phyloP scores from a whole-genome alignment of 2,329 filamentous ascomycete genomes.

The Diaporthe vaccinii region DNA sequence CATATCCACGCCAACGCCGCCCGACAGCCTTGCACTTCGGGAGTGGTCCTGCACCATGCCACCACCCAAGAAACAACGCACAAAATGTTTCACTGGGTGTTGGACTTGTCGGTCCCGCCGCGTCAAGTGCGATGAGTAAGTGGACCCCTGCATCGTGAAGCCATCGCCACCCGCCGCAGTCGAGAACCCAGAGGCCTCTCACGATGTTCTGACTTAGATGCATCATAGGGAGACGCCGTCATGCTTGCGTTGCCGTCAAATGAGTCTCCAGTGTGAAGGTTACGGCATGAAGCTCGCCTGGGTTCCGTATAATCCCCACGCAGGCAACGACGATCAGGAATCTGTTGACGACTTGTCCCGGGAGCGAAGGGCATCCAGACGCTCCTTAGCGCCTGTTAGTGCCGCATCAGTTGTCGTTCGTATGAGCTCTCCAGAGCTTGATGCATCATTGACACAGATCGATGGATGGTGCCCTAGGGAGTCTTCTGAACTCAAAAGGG shows the following conservation, averaged over 20 bases:
- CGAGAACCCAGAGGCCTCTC: not conserved
- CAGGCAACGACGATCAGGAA: not conserved
- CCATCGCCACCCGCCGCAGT: not conserved
- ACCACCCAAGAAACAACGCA: constrained; percentile 65
- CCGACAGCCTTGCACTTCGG: not conserved
- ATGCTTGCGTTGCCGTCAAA: constrained; percentile 39
- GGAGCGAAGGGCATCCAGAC: constrained; percentile 6
- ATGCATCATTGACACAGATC: not conserved
- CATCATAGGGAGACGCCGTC: constrained; percentile 18
- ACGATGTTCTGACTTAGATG: not conserved
- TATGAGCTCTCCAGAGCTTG: not conserved
- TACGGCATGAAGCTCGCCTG: constrained; percentile 44
- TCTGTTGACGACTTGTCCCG: not conserved
- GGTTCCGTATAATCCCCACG: constrained; percentile 27
- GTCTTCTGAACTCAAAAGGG: not conserved
- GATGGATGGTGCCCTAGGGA: not conserved
- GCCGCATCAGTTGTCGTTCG: not conserved
- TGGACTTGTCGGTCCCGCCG: constrained; percentile 43
- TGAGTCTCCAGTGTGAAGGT: constrained; percentile 43
- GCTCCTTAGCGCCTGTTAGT: not conserved
- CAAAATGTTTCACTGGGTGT: constrained; percentile 42
- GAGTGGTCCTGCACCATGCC: not conserved
- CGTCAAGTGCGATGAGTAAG: constrained; percentile 43
- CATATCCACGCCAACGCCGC: not conserved
- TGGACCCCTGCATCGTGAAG: not conserved